Base-by-base conservation (phyloP, 345 rosid species). In the Abelmoschus esculentus region DNA sequence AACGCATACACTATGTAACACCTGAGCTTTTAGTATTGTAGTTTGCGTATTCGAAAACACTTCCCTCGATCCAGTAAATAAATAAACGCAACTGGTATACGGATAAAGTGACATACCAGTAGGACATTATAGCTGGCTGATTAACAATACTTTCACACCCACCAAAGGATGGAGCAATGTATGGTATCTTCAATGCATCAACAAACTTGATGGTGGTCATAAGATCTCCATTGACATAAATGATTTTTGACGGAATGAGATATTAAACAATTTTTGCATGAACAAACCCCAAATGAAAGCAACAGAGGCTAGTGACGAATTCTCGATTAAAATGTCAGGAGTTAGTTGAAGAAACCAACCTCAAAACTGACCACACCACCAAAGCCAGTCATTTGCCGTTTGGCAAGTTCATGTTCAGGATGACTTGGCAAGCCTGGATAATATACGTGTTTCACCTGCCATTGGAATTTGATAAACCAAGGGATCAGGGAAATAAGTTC, bases 321-420 rank as follows among this genome's bases (percentile, higher is more conserved):
- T 59, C 15, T 7, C 29, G 6, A 14, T 52, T 64, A 71, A 2
- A 12, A 60, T 52, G 49, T 22, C 62, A 12, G 36, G 34, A 18
- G 19, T 38, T 1, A 29, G 32, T 60, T 31, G 22, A 32, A 60
- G 13, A 54, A 65, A 54, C 81, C 67, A 75, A 87, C 99, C 99
- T 95, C 99, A 76, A 95, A 92, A 84, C 99, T 95, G 73, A 95
- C 96, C 52, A 95, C 99, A 73, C 99, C 99, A 62, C 98, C 98
- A 81, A 82, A 95, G 74, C 99, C 99, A 61, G 88, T 89, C 99
- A 95, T 95, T 81, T 95, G 99, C 78, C 69, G 74, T 83, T 90
- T 89, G 73, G 99, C 98, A 73, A 95, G 77, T 70, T 84, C 79
- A 84, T 95, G 91, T 61, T 95, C 99, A 64, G 96, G 96, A 78